phyloP scores from a whole-genome alignment of 1,139 yeast species.

The Suhomyces panamericanus region DNA sequence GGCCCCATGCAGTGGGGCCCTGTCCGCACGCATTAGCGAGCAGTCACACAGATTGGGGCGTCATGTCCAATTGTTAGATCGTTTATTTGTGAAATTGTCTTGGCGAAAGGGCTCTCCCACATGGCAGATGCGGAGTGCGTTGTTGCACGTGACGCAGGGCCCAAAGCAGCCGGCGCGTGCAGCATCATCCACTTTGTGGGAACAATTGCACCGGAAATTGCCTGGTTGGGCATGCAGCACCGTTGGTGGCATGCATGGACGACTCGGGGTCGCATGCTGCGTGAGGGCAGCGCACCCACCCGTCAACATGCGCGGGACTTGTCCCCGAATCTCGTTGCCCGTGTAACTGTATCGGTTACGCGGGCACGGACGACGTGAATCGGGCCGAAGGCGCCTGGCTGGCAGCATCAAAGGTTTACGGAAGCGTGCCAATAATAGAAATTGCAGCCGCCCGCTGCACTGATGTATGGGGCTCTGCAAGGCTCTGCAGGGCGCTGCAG shows the following conservation, averaged over 20 bases:
- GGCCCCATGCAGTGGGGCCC: slow-evolving; percentile 4
- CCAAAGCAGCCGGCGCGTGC: background rate
- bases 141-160: background rate
- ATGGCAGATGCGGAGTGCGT: background rate
- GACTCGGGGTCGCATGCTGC: background rate
- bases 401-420: too few species aligned
- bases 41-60: slow-evolving; percentile 8
- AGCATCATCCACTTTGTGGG: background rate
- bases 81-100: slow-evolving; percentile 10
- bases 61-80: slow-evolving; percentile 10
- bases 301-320: background rate
- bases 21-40: slow-evolving; percentile 10
- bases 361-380: too few species aligned
- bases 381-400: too few species aligned
- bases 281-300: background rate
- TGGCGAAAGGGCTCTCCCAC: slow-evolving; percentile 10
- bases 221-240: background rate
- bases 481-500: too few species aligned
- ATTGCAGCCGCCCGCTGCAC: too few species aligned
- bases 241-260: background rate
- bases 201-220: background rate
- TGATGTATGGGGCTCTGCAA: too few species aligned
- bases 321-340: background rate
- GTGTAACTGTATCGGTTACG: too few species aligned
- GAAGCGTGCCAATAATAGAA: too few species aligned